These are phyloP conservation scores for Pichia terricola DNA, from an alignment of 1,139 yeast genomes.

Conservation along the genomic window DNA sequence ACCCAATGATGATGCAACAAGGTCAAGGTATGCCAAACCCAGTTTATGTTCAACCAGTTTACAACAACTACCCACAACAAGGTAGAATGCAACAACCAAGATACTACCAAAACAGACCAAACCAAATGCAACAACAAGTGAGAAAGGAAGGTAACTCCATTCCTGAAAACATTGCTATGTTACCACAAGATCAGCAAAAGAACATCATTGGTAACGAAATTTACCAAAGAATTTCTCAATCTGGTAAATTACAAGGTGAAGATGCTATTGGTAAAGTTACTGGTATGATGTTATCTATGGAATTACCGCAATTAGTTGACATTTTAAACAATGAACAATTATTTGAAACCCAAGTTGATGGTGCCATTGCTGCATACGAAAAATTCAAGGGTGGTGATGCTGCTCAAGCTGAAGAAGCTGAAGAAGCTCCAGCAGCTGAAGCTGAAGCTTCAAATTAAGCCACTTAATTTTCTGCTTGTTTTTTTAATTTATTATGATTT, in stretches of 20 bases:
- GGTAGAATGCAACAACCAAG: conserved; percentile 36
- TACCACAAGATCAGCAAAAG: conserved; percentile 86
- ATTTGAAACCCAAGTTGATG: conserved; percentile 86
- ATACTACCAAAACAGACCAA: conserved; percentile 29
- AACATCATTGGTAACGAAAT: conserved; percentile 96
- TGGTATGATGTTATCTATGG: conserved; percentile 97
- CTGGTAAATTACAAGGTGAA: conserved; percentile 74
- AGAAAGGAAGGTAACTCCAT: conserved; percentile 11
- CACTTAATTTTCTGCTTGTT: neutral
- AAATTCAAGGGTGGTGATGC: conserved; percentile 47
- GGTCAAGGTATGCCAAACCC: conserved; percentile 60
- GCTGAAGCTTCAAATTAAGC: neutral
- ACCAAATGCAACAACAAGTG: conserved; percentile 17
- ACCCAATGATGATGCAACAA: conserved; percentile 67
- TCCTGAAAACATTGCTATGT: conserved; percentile 26
- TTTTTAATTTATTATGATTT: neutral
- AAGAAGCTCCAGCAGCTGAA: conserved; percentile 7
- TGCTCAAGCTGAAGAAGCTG: conserved; percentile 12
- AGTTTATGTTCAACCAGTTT: conserved; percentile 76
- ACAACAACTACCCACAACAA: conserved; percentile 42
- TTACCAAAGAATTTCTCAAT: conserved; percentile 87
- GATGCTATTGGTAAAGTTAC: conserved; percentile 99
- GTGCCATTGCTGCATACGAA: conserved; percentile 89
- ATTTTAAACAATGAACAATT: conserved; percentile 84
- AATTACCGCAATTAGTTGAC: conserved; percentile 81